These are phyloP conservation scores for Lentinus tigrinus DNA, from an alignment of 768 basidiomycete species.

Conservation along the genomic window DNA sequence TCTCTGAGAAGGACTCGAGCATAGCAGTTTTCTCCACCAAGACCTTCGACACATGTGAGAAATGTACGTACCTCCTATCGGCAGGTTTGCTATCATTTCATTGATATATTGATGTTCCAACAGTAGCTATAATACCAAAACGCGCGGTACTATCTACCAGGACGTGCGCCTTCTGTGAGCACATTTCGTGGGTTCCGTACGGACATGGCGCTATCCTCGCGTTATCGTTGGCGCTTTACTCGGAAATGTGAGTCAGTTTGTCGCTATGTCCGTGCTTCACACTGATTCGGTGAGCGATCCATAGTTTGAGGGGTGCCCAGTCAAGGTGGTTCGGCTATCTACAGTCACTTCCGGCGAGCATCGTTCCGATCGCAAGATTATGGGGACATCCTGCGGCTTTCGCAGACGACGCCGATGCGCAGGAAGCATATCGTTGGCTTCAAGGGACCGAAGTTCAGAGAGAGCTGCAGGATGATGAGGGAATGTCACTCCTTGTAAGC, in stretches of 20 bases:
- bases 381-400: constrained; percentile 42
- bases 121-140: constrained; percentile 70
- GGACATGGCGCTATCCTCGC: constrained; percentile 61
- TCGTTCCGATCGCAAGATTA: constrained; percentile 59
- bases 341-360: constrained; percentile 53
- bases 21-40: no score
- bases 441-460: constrained; percentile 31
- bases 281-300: constrained; percentile 1
- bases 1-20: no score
- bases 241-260: constrained; percentile 54
- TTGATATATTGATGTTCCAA: no score
- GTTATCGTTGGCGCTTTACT: constrained; percentile 61
- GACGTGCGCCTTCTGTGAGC: constrained; percentile 40
- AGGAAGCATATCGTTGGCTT: constrained; percentile 34
- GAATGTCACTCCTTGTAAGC: constrained; percentile 16
- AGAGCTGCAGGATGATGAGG: constrained; percentile 22
- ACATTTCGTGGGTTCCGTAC: constrained; percentile 45
- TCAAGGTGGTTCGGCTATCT: constrained; percentile 70
- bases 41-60: no score
- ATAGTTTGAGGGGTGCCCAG: constrained; percentile 44
- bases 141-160: constrained; percentile 58
- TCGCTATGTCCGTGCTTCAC: not conserved
- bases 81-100: no score
- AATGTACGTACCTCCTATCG: no score
- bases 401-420: constrained; percentile 24